Conservation (phyloP, 108 stramenopile genomes). For the Pseudonitzschia delicatissima region DNA sequence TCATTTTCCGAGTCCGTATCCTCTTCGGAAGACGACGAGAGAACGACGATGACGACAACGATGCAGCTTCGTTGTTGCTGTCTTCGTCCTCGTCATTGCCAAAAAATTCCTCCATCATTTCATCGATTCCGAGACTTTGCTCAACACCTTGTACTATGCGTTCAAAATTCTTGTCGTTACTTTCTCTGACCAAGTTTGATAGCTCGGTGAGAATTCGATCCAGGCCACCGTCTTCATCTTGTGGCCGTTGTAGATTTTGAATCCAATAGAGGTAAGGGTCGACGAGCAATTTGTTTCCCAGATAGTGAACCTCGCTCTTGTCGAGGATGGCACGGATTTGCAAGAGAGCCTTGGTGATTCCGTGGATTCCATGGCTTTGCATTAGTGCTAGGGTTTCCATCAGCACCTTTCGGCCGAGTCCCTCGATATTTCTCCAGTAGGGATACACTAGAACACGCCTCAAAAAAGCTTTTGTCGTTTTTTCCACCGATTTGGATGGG, state of each 20-base stretch:
- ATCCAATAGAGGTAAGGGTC: constrained; percentile 77
- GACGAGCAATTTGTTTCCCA: constrained; percentile 82
- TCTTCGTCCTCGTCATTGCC: background rate
- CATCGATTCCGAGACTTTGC: background rate
- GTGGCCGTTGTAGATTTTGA: constrained; percentile 25
- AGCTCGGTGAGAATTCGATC: background rate
- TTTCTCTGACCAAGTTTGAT: background rate
- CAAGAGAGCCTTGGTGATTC: constrained; percentile 73
- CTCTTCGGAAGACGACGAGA: too few species aligned
- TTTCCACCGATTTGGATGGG: constrained; percentile 9
- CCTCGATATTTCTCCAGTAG: constrained; percentile 76
- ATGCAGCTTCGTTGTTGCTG: background rate
- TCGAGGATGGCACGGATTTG: constrained; percentile 74
- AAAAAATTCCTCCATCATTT: background rate
- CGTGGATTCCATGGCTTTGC: constrained; percentile 21
- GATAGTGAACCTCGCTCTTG: constrained; percentile 86
- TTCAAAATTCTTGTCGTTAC: background rate
- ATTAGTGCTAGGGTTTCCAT: constrained; percentile 51
- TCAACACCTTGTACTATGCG: background rate
- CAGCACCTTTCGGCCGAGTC: constrained; percentile 31
- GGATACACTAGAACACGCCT: constrained; percentile 87
- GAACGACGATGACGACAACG: too few species aligned
- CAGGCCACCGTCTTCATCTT: background rate
- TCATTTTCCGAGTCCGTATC: too few species aligned
- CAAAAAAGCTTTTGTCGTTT: constrained; percentile 28